phyloP scores from a whole-genome alignment of 441 rosid species.

The Erysimum pusillum region DNA sequence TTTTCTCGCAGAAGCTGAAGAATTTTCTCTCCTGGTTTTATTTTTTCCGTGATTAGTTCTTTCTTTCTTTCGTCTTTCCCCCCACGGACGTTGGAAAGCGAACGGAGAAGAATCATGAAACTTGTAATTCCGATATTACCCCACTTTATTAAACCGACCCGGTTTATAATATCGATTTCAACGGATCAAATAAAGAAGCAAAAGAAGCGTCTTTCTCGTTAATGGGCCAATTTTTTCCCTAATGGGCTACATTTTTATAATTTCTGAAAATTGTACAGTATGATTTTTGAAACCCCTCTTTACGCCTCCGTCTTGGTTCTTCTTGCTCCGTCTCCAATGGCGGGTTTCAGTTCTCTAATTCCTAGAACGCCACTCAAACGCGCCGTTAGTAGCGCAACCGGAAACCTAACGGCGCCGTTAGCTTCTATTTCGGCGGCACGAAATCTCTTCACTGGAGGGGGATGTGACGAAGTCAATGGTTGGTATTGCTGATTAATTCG shows the following conservation, averaged over 20 bases:
- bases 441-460: slow-evolving; percentile 23
- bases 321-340: slow-evolving; percentile 34
- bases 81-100: slow-evolving; percentile 45
- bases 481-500: slow-evolving; percentile 14
- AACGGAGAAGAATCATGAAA: slow-evolving; percentile 39
- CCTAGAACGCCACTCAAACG: slow-evolving; percentile 35
- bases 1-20: slow-evolving; percentile 16
- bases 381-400: slow-evolving; percentile 9
- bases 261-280: background rate
- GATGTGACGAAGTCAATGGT: slow-evolving; percentile 25
- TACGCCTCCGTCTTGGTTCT: slow-evolving; percentile 29
- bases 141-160: slow-evolving; percentile 40
- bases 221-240: slow-evolving; percentile 12
- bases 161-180: slow-evolving; percentile 31
- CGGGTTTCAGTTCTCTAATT: slow-evolving; percentile 44
- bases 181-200: slow-evolving; percentile 17
- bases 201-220: background rate
- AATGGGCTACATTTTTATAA: slow-evolving; percentile 3
- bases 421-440: background rate
- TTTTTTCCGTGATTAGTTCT: slow-evolving; percentile 17
- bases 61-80: slow-evolving; percentile 34
- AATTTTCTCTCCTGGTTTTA: slow-evolving; percentile 15
- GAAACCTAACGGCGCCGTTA: slow-evolving; percentile 11
- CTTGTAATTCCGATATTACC: slow-evolving; percentile 42
- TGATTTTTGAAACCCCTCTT: background rate